Percentiles rank a stretch among this genome's conserved stretches.
phyloP scores from a whole-genome alignment of 345 rosid genomes.

The Heritiera littoralis region DNA sequence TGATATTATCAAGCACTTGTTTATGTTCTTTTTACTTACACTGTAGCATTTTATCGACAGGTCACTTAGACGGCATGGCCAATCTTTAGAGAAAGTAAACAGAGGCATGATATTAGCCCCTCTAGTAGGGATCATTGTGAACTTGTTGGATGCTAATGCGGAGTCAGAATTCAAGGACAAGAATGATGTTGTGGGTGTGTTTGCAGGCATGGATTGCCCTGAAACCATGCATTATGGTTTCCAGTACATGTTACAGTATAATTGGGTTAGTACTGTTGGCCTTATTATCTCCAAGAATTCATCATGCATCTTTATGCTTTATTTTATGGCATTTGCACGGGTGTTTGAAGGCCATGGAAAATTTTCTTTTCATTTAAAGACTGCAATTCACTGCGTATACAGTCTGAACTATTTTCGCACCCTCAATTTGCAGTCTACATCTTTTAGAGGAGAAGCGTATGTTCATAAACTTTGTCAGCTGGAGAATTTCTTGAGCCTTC shows the following conservation, averaged over 20 bases:
- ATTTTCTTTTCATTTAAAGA: background rate
- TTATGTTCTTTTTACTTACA: conserved; percentile 2
- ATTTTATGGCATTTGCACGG: background rate
- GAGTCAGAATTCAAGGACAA: conserved; percentile 39
- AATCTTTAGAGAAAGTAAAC: conserved; percentile 69
- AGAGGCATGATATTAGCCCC: conserved; percentile 86
- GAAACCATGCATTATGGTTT: conserved; percentile 74
- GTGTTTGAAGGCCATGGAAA: background rate
- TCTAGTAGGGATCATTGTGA: conserved; percentile 82
- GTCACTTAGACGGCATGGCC: conserved; percentile 74
- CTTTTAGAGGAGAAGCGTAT: conserved; percentile 53
- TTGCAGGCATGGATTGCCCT: conserved; percentile 87
- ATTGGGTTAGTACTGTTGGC: conserved; percentile 65
- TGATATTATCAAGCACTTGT: background rate
- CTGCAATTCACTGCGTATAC: background rate
- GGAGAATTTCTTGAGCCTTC: conserved; percentile 60
- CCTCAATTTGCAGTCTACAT: conserved; percentile 57
- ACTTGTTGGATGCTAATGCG: conserved; percentile 70
- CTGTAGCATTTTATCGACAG: conserved; percentile 35
- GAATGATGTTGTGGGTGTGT: conserved; percentile 67
- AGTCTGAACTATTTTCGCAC: background rate
- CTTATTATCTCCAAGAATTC: conserved; percentile 4
- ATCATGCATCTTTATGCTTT: background rate
- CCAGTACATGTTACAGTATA: conserved; percentile 75
- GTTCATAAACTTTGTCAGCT: conserved; percentile 58